Base-by-base conservation (phyloP, 2,329 filamentous ascomycete genomes). In the Cladosporium velox region DNA sequence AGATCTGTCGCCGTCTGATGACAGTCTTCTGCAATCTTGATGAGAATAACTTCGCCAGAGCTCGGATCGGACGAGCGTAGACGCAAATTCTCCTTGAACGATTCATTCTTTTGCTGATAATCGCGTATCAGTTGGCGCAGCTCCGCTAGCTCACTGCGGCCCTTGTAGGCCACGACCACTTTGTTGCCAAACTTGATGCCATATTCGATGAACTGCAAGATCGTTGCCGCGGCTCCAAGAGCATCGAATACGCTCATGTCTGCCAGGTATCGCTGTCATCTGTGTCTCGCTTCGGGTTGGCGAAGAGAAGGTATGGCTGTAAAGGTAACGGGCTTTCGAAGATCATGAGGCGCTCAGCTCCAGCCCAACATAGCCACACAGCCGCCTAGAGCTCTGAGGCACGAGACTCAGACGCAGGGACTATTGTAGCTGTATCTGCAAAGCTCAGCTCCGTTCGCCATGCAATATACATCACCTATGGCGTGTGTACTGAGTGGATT, bases 151-250 rank as follows among this genome's bases (percentile, higher is more conserved):
- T 30, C 34, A 4, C 11, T 21, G 26, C 30, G n/a, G 21, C 12
- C 24, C 4, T 44, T 15, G 21, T 59, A 59, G 4, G 41, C 57
- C 7, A 21, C 35, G 2, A 59, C 18, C 15, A 14, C 57, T 30
- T 59, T 59, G 35, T 44, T 59, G 14, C 57, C 18, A 10, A 59
- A 26, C 21, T n/a, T 59, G 57, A 59, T n/a, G 35, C 57, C 57
- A 59, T 28, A 38, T 12, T 30, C 57, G 57, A 59, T 28, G 21
- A 59, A 59, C 14, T 59, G 57, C 2, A 59, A 15, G 3, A 59
- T 59, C 21, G 34, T 41, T 3, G 34, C 57, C 21, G 21, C 14
- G 4, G 35, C 57, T 2, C 57, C 57, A 28, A 59, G 57, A 11
- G 5, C 21, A 8, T 59, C 57, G 24, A 59, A 47, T n/a, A 26